Evolutionary conservation across 305 asterid genomes (phyloP), one percentile per base, ranked within the genome.

Genomic region (Fraxinus platypoda): DNA sequence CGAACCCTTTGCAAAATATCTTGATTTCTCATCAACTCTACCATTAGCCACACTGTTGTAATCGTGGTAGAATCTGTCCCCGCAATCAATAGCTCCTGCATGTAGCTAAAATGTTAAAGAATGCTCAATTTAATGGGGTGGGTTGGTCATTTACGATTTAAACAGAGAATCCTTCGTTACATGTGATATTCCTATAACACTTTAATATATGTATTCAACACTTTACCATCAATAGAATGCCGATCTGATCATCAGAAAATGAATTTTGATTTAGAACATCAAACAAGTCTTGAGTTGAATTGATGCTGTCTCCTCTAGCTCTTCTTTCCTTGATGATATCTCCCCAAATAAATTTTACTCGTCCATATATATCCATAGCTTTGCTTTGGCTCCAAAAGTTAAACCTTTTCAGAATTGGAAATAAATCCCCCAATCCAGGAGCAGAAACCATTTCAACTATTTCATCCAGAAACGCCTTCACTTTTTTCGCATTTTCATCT

Each of bases 51-150:
- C 1, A 84, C 78, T 1, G 38, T 2, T 43, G 79, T 33, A 6
- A 59, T 52, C 0, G 64, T 17, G 25, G 70, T 80, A 0, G 84
- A 15, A 19, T 84, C 87, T 1, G 84, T 26, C 15, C 71, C 73
- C 8, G 62, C 82, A 6, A 77, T 71, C 5, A 80, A 11, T 68
- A 68, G 17, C 76, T 80, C 87, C 87, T 84, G 74, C 15, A 71
- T 2, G 8, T 8, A 17, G 23, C 6, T 13, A 19, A 43, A 43
- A 43, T 43, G 52, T 11, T 4, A 43, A 41, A 41, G 4, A 41
- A 41, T 41, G 52, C 52, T 43, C 4, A 43, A 11, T 43, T 43
- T 11, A 43, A 43, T 8, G 46, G 46, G 41, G 46, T 38, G 12
- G 46, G 46, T 38, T 1, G 46, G 46, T 38, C 46, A 38, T 38